Evolutionary conservation across 768 basidiomycete species (phyloP).

Genomic region (Boletus rufocinnamomeus): DNA sequence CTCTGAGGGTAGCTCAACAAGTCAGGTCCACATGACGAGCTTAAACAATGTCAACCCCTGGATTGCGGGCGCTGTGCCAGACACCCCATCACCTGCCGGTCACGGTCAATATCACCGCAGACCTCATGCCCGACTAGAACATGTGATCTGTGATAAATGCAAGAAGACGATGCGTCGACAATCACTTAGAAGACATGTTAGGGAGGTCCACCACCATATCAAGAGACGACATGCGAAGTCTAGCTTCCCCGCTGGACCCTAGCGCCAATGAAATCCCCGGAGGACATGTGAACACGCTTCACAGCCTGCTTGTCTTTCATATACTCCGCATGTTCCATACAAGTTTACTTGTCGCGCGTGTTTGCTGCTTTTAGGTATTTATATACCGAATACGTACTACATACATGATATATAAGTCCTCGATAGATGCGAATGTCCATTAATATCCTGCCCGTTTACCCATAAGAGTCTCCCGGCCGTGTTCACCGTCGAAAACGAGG

Average conservation of each 20-base stretch:
- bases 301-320: not conserved
- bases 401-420: not conserved
- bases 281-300: slow-evolving; percentile 8
- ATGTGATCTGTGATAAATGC: slow-evolving; percentile 11
- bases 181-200: slow-evolving; percentile 22
- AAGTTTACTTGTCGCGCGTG: not conserved
- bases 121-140: not conserved
- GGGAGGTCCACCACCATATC: slow-evolving; percentile 21
- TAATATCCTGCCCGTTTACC: slow-evolving; percentile 4
- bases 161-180: slow-evolving; percentile 16
- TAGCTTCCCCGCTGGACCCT: not conserved
- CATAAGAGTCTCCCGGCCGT: not conserved
- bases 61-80: slow-evolving; percentile 6
- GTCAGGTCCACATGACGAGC: not conserved
- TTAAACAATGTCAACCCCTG: not conserved
- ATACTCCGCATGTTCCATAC: not conserved
- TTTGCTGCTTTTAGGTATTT: not conserved
- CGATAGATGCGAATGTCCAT: not conserved
- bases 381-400: not conserved
- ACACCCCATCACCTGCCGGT: slow-evolving; percentile 1
- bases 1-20: not conserved
- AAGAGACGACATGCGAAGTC: slow-evolving; percentile 16
- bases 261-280: not conserved
- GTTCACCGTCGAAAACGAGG: not conserved
- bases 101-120: slow-evolving; percentile 4